phyloP scores from a whole-genome alignment of 352 stramenopile species.

The Phytophthora podocarpi region DNA sequence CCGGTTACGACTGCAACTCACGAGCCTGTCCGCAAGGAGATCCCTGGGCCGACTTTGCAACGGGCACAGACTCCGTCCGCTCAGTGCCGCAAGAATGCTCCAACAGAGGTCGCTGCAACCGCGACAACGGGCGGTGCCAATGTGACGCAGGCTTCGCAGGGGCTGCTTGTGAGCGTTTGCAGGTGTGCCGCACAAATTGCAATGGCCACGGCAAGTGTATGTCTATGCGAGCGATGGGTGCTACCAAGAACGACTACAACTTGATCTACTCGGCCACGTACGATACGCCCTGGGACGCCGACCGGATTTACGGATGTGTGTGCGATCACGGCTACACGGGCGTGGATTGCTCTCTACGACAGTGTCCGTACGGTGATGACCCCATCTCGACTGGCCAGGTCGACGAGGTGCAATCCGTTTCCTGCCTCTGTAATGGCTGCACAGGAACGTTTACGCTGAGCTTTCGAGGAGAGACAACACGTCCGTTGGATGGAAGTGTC shows the following conservation, averaged over 20 bases:
- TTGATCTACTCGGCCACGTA: slow-evolving; percentile 64
- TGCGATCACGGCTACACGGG: slow-evolving; percentile 92
- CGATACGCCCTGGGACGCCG: slow-evolving; percentile 79
- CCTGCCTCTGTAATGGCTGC: slow-evolving; percentile 67
- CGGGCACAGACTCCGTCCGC: slow-evolving; percentile 46
- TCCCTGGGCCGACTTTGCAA: slow-evolving; percentile 65
- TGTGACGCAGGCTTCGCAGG: slow-evolving; percentile 83
- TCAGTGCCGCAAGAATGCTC: slow-evolving; percentile 61
- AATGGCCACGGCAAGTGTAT: slow-evolving; percentile 90
- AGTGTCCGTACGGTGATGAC: slow-evolving; percentile 90
- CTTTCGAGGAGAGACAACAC: slow-evolving; percentile 61
- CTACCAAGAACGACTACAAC: slow-evolving; percentile 66
- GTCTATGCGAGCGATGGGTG: slow-evolving; percentile 64
- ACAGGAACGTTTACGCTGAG: slow-evolving; percentile 65
- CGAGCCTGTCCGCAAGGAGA: slow-evolving; percentile 73
- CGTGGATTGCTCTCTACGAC: slow-evolving; percentile 80
- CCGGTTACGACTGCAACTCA: slow-evolving; percentile 86
- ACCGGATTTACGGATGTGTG: slow-evolving; percentile 84
- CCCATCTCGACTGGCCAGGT: slow-evolving; percentile 73
- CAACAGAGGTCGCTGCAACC: slow-evolving; percentile 81
- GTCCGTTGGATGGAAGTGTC: slow-evolving; percentile 38
- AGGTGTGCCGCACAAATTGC: slow-evolving; percentile 85
- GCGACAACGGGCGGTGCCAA: slow-evolving; percentile 69
- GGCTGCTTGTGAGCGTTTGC: slow-evolving; percentile 61
- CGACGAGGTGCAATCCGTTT: slow-evolving; percentile 82